A percentile compares a stretch with the other conserved stretches of the same genome.
Conservation (phyloP, 2,329 filamentous ascomycete genomes). For the Akanthomyces lecanii region DNA sequence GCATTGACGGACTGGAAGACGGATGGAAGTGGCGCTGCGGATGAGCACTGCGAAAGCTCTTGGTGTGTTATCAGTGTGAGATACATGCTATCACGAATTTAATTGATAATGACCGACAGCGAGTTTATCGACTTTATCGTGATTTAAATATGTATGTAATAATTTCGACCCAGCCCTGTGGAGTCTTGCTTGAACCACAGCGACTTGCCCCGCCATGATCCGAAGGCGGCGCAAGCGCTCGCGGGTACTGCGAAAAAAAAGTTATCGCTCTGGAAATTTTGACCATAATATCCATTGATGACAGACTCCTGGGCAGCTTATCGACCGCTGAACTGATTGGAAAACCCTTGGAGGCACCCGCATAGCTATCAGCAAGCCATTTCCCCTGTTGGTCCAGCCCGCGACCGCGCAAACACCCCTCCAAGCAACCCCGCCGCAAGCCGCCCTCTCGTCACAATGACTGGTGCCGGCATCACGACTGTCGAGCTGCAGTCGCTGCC, state of each 20-base stretch:
- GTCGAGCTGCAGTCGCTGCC: conserved; percentile 15
- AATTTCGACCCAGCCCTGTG: not conserved
- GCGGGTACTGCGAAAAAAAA: conserved; percentile 7
- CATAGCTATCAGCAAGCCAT: not conserved
- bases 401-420: not conserved
- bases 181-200: not conserved
- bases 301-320: not conserved
- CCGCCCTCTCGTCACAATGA: not conserved
- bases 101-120: not conserved
- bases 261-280: not conserved
- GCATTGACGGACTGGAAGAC: conserved; percentile 6
- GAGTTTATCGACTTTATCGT: not conserved
- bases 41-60: not conserved
- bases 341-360: not conserved
- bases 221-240: conserved; percentile 5
- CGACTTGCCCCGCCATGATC: conserved; percentile 8
- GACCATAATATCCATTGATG: not conserved
- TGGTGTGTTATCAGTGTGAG: not conserved
- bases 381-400: not conserved
- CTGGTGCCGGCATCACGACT: conserved; percentile 8
- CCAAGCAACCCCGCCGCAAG: not conserved
- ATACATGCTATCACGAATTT: not conserved
- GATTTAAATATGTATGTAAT: not conserved
- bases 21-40: conserved; percentile 16
- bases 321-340: not conserved